Evolutionary conservation across 106 monocot genomes (phyloP).

Genomic region (Narthecium ossifragum): DNA sequence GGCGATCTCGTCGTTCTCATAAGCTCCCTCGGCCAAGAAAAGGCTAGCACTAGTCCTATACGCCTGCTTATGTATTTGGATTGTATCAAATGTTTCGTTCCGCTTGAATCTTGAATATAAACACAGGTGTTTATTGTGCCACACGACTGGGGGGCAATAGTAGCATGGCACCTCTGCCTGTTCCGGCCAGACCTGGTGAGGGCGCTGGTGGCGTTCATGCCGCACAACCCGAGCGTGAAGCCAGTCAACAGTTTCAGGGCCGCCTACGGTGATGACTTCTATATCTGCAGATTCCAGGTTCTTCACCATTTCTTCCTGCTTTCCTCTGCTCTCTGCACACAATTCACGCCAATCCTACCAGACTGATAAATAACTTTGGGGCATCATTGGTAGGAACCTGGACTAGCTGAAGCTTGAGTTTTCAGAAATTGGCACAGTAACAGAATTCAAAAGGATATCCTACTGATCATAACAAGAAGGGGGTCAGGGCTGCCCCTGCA

Average conservation of each 20-base stretch:
- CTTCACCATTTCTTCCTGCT: too few species aligned
- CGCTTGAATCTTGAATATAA: too few species aligned
- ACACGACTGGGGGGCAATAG: slow-evolving; percentile 64
- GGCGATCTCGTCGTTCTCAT: slow-evolving; percentile 33
- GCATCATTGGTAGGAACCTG: background rate
- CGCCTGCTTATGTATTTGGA: too few species aligned
- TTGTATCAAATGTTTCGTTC: background rate
- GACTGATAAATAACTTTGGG: background rate
- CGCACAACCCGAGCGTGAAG: slow-evolving; percentile 12
- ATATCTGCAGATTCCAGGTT: slow-evolving; percentile 51
- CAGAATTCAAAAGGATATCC: too few species aligned
- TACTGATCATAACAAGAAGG: too few species aligned
- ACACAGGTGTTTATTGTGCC: slow-evolving; percentile 57
- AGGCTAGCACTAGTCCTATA: too few species aligned
- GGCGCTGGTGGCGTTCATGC: slow-evolving; percentile 32
- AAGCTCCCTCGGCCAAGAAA: slow-evolving; percentile 17
- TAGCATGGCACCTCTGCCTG: slow-evolving; percentile 48
- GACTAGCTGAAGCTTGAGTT: background rate
- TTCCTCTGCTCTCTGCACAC: background rate
- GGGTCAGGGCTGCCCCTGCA: too few species aligned
- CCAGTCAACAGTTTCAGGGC: slow-evolving; percentile 22
- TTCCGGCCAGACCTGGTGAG: slow-evolving; percentile 46
- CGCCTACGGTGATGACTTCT: slow-evolving; percentile 36
- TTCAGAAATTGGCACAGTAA: too few species aligned
- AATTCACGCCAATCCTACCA: too few species aligned